Evolutionary conservation across 1,284 basidiomycete genomes (phyloP).

Genomic region (Tilletia walkeri): DNA sequence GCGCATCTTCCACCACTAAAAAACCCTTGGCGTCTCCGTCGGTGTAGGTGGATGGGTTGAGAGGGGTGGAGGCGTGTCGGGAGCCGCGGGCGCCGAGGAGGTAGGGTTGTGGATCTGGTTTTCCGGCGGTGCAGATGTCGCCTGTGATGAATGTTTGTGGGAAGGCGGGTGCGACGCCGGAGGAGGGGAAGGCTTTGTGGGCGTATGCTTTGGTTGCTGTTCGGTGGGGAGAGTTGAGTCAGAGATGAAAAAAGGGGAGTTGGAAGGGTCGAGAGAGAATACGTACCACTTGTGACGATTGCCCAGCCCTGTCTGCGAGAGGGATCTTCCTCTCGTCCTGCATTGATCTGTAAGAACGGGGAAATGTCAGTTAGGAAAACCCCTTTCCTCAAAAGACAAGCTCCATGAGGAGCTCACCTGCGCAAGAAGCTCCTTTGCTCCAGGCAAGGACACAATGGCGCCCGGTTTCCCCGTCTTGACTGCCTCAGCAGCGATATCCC

Average conservation of each 20-base stretch:
- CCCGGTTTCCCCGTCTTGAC: constrained; percentile 28
- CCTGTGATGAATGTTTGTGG: constrained; percentile 49
- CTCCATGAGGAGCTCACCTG: constrained; percentile 18
- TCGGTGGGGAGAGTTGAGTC: not conserved
- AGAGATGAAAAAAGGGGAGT: not conserved
- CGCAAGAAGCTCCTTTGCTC: constrained; percentile 41
- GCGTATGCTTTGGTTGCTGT: constrained; percentile 53
- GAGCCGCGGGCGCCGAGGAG: constrained; percentile 38
- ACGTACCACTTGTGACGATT: constrained; percentile 44
- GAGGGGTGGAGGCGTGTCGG: not conserved
- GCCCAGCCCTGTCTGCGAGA: constrained; percentile 47
- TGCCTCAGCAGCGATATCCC: constrained; percentile 42
- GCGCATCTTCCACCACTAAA: constrained; percentile 54
- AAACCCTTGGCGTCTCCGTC: constrained; percentile 38
- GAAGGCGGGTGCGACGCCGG: constrained; percentile 27
- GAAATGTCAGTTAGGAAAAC: no score
- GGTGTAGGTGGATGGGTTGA: not conserved
- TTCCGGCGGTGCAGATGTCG: constrained; percentile 46
- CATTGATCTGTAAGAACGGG: constrained; percentile 27
- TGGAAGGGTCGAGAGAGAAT: no score
- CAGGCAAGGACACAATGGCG: constrained; percentile 51
- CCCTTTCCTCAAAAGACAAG: no score
- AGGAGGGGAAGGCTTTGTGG: constrained; percentile 43
- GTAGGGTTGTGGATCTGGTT: constrained; percentile 54
- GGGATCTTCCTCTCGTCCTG: constrained; percentile 24